Evolutionary conservation across 441 rosid genomes (phyloP).

Genomic region (Populus hybrid): DNA sequence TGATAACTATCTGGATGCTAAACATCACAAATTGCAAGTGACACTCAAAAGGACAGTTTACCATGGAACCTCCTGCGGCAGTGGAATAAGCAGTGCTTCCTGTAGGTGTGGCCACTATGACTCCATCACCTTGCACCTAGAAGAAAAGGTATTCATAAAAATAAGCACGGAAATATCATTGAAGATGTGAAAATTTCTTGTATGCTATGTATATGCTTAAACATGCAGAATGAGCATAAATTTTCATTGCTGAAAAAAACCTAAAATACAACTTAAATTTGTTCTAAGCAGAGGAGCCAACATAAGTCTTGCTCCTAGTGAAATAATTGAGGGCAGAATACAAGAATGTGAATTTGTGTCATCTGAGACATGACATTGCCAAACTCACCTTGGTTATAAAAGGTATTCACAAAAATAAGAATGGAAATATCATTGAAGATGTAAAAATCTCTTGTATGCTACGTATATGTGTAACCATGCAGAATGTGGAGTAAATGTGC

Average conservation of each 20-base stretch:
- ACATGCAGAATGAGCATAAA: constrained; percentile 6
- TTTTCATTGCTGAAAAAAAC: neutral
- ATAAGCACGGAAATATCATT: constrained; percentile 1
- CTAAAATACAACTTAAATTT: neutral
- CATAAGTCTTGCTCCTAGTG: neutral
- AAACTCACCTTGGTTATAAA: constrained; percentile 73
- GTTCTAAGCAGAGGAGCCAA: neutral
- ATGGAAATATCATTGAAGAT: neutral
- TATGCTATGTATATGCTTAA: constrained; percentile 1
- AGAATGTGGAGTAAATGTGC: constrained; percentile 3
- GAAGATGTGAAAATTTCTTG: neutral
- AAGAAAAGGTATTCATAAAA: constrained; percentile 17
- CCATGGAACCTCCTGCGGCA: constrained; percentile 99
- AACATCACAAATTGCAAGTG: neutral
- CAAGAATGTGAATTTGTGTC: neutral
- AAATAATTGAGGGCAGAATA: neutral
- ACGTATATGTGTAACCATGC: constrained; percentile 2
- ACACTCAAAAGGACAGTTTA: constrained; percentile 28
- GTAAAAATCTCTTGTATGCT: neutral
- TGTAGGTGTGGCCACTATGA: constrained; percentile 96
- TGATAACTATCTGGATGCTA: neutral
- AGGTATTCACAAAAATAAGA: constrained; percentile 14
- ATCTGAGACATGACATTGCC: constrained; percentile 12
- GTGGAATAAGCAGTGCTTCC: constrained; percentile 99
- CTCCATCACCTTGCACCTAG: constrained; percentile 99